Evolutionary conservation across 2,329 filamentous ascomycete species (phyloP).

Genomic region (Grosmannia serpens): DNA sequence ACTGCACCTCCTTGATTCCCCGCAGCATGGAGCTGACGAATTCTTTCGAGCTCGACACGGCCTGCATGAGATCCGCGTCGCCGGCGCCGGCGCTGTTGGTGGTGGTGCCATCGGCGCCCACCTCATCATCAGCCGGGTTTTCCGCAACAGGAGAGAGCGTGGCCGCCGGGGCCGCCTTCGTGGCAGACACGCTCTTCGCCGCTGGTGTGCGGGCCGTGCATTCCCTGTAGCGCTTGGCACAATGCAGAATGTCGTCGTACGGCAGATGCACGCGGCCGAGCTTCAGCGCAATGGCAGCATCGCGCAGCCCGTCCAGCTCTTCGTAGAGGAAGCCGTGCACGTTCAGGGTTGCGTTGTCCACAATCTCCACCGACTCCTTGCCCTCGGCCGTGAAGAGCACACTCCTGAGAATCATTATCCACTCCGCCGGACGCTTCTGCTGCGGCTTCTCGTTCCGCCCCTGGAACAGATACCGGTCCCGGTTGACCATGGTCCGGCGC

Average conservation of each 20-base stretch:
- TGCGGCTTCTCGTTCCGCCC: constrained; percentile 46
- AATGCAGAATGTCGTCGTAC: constrained; percentile 69
- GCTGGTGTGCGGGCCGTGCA: constrained; percentile 23
- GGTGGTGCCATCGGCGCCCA: not conserved
- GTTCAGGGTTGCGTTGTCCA: constrained; percentile 82
- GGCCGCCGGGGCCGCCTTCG: constrained; percentile 21
- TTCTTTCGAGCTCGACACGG: constrained; percentile 84
- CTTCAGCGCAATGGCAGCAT: constrained; percentile 84
- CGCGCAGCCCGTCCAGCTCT: constrained; percentile 73
- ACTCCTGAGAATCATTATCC: constrained; percentile 79
- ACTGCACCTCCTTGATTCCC: constrained; percentile 92
- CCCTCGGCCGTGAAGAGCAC: constrained; percentile 82
- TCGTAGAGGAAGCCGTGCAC: constrained; percentile 85
- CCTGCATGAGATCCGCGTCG: constrained; percentile 60
- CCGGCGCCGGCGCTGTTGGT: not conserved
- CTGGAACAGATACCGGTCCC: constrained; percentile 79
- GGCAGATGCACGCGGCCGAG: constrained; percentile 83
- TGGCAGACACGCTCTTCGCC: constrained; percentile 20
- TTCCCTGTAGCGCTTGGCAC: constrained; percentile 43
- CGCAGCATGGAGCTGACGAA: constrained; percentile 82
- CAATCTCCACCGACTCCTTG: constrained; percentile 70
- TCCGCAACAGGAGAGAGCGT: not conserved
- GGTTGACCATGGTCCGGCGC: constrained; percentile 78
- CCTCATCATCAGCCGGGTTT: not conserved
- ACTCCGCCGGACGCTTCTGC: constrained; percentile 71